Evolutionary conservation across 345 rosid genomes (phyloP), one percentile per base, ranked within the genome.

Genomic region (Brassica juncea): DNA sequence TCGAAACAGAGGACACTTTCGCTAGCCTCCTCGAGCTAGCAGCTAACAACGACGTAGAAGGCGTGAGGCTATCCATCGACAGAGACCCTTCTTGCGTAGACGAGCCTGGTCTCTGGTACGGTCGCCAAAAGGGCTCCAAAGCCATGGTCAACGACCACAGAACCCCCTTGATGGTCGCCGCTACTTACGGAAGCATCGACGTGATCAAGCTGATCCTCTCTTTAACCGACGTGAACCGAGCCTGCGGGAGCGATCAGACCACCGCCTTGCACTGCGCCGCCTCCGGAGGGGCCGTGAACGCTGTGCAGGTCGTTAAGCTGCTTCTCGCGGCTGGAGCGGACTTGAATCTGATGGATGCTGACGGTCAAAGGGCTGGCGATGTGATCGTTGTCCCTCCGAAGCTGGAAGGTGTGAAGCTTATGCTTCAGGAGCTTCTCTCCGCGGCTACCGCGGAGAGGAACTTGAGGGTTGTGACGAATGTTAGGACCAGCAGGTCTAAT

Each of bases 231-330:
- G 91, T 94, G 52, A 94, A 92, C 82, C 87, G 86, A 0, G 57
- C 86, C 55, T 92, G 92, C 6, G 91, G 98, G 25, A 71, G 70
- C 34, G 98, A 92, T 47, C 83, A 82, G 79, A 89, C 88, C 82
- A 92, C 98, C 1, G 96, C 99, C 32, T 89, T 92, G 71, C 99
- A 94, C 77, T 94, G 98, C 85, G 99, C 97, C 82, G 94, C 96
- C 5, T 89, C 97, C 0, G 97, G 99, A 30, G 99, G 99, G 23
- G 92, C 98, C 10, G 76, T 79, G 52, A 94, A 89, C 83, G 94
- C 89, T 70, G 79, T 90, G 2, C 95, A 87, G 77, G 94, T 85
- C 39, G 97, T 92, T 42, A 91, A 82, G 49, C 84, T 94, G 75
- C 98, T 94, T 81, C 70, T 92, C 58, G 87, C 92, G 0, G 90